A percentile compares a stretch with the other conserved stretches of the same genome.
Evolutionary conservation across 2,329 filamentous ascomycete species (phyloP).

Genomic region (Ascochyta lentis): DNA sequence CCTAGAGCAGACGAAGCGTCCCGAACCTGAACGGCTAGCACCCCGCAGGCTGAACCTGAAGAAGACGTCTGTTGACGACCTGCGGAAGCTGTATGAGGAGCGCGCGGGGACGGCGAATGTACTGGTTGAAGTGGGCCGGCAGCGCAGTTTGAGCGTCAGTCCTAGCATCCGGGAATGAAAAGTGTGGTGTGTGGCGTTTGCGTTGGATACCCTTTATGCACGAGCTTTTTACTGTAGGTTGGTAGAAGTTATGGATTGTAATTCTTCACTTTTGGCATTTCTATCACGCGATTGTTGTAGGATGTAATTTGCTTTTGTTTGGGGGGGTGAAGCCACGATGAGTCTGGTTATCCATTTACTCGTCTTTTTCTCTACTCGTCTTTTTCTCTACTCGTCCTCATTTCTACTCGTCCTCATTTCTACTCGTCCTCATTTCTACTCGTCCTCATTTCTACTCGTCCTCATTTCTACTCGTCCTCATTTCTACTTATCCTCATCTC

Average conservation of each 20-base stretch:
- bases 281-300: background rate
- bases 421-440: background rate
- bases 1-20: slow-evolving; percentile 44
- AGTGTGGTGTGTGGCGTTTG: background rate
- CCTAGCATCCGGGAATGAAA: slow-evolving; percentile 10
- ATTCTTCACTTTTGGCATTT: background rate
- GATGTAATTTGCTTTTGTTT: background rate
- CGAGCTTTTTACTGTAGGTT: background rate
- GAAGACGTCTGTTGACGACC: slow-evolving; percentile 56
- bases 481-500: background rate
- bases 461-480: background rate
- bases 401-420: background rate
- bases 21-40: slow-evolving; percentile 30
- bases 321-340: too few relatives aligned
- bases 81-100: slow-evolving; percentile 58
- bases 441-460: background rate
- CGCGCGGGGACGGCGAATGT: slow-evolving; percentile 50
- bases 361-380: background rate
- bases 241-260: background rate
- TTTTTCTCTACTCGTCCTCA: too few relatives aligned
- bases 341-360: background rate
- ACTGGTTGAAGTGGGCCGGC: slow-evolving; percentile 29
- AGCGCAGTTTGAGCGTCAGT: slow-evolving; percentile 12
- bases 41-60: slow-evolving; percentile 50
- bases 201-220: background rate